Percentiles rank a stretch among this genome's conserved stretches.
phyloP scores from a whole-genome alignment of 225 moss, liverwort and hornwort genomes.

The Marchantia polymorpha region DNA sequence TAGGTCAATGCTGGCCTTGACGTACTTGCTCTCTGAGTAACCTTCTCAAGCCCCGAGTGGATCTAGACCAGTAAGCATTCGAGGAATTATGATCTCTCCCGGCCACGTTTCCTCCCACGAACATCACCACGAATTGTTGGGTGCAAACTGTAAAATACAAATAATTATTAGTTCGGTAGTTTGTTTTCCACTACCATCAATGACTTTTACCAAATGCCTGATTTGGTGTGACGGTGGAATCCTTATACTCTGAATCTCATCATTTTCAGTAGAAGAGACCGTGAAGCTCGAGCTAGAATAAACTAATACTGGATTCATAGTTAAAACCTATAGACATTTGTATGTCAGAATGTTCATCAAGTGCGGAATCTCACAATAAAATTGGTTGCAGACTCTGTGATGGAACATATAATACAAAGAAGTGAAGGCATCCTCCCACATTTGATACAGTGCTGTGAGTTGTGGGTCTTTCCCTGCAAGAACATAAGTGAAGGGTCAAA shows the following conservation, averaged over 20 bases:
- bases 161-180: not conserved
- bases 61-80: conserved; percentile 80
- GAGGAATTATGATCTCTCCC: conserved; percentile 59
- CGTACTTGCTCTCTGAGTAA: conserved; percentile 79
- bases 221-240: too few species aligned
- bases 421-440: conserved; percentile 88
- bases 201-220: too few species aligned
- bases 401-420: conserved; percentile 82
- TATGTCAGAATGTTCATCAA: not conserved
- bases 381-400: conserved; percentile 60
- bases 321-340: not conserved
- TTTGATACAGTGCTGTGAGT: conserved; percentile 53
- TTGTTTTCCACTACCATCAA: too few species aligned
- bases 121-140: conserved; percentile 92
- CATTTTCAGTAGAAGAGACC: not conserved
- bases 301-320: not conserved
- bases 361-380: conserved; percentile 61
- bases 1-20: not conserved
- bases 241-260: too few species aligned
- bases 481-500: too few species aligned
- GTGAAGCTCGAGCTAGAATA: not conserved
- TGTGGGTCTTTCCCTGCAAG: conserved; percentile 48
- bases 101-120: conserved; percentile 68
- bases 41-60: conserved; percentile 82
- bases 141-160: conserved; percentile 67